Conservation (phyloP, 2,329 filamentous ascomycete species). For the Paramyrothecium sp. region DNA sequence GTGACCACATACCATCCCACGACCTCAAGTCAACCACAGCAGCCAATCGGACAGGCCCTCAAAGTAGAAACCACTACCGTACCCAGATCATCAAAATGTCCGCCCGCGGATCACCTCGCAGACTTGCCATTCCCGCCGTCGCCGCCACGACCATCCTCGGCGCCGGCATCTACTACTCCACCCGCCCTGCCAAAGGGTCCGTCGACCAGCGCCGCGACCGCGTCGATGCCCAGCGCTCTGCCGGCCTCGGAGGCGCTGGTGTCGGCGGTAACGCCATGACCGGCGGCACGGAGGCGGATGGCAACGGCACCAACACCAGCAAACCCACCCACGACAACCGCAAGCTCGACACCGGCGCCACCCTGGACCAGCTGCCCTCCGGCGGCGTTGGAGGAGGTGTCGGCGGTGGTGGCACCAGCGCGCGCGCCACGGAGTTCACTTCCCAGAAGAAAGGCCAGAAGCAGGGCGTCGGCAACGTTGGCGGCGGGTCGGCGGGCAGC, state of each 20-base stretch:
- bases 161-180: conserved; percentile 18
- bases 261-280: conserved; percentile 26
- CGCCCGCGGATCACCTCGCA: background rate
- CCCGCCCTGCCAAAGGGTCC: conserved; percentile 9
- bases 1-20: background rate
- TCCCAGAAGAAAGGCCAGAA: conserved; percentile 8
- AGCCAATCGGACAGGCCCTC: too few relatives aligned
- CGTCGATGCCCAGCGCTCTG: conserved; percentile 26
- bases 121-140: conserved; percentile 9
- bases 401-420: conserved; percentile 24
- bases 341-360: conserved; percentile 18
- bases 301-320: conserved; percentile 10
- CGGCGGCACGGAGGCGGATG: conserved; percentile 26
- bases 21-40: too few relatives aligned
- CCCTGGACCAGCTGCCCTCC: conserved; percentile 28
- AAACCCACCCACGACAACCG: conserved; percentile 11
- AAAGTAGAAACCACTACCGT: too few relatives aligned
- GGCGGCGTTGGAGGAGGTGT: conserved; percentile 29
- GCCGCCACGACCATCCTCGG: conserved; percentile 19
- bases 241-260: conserved; percentile 27
- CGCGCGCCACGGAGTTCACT: conserved; percentile 24
- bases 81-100: background rate
- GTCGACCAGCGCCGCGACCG: conserved; percentile 13
- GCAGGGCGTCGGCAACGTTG: background rate
- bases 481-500: background rate